Base-by-base conservation (phyloP, 129 eudicot genomes). In the Erigeron canadensis region DNA sequence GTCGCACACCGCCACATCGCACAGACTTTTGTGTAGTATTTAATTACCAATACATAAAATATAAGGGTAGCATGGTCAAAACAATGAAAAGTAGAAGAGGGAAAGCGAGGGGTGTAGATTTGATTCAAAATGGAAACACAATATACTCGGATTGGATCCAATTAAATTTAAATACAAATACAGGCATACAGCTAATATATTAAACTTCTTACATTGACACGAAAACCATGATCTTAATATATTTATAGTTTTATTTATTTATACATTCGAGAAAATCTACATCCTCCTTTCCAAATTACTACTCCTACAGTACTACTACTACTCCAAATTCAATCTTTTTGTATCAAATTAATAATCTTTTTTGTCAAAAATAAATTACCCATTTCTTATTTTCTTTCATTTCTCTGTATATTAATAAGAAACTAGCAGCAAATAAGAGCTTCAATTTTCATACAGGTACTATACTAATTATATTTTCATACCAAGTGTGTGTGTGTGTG, bases 101-200 rank as follows among this genome's bases (percentile, higher is more conserved):
- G 87, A 84, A 86, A 5, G 23, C 22, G 10, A 76, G 45, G 39
- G 64, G 58, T 68, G 54, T 28, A 78, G 76, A 86, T 81, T 81
- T 54, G 61, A 84, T 81, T 57, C 71, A 51, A 39, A 62, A 7
- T 23, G 12, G 5, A 61, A 53, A 65, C 60, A 51, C 59, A 57
- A 59, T 66, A 62, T 42, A 48, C 15, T 37, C 21, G 18, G 39
- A 44, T 67, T 67, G 37, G 55, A 73, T 51, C 63, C 46, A 68
- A 57, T 58, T 40, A 60, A 65, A 72, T 65, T 51, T 77, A 22
- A 56, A 17, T 46, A 60, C 8, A 8, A 5, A 15, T 76, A 69
- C 82, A 76, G 65, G 68, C 3, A 28, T 28, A 28, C 34, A 28
- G 34, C 34, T 28, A 28, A 28, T 28, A 28, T 28, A 28, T 28